Evolutionary conservation across 257 asterid genomes (phyloP).

Genomic region (Anisodus acutangulus): DNA sequence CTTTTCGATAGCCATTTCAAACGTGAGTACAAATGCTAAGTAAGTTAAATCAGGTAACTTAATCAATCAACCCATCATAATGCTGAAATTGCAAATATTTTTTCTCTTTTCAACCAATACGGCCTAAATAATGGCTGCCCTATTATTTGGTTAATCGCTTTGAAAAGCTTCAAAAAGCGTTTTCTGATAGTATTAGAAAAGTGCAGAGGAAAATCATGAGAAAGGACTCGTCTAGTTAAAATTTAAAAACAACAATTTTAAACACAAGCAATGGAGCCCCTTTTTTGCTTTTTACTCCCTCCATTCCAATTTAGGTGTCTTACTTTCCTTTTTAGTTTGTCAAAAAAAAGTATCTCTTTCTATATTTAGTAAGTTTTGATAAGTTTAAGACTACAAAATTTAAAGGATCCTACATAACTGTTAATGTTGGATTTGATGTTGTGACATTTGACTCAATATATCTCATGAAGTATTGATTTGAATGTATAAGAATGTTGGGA

Average conservation of each 20-base stretch:
- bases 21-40: background rate
- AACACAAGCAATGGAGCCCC: background rate
- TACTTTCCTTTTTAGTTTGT: too few relatives aligned
- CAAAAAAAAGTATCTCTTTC: too few relatives aligned
- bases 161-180: background rate
- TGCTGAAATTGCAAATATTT: background rate
- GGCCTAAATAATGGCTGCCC: background rate
- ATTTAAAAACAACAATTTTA: conserved; percentile 9
- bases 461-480: too few relatives aligned
- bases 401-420: too few relatives aligned
- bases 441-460: too few relatives aligned
- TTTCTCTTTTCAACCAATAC: background rate
- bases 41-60: background rate
- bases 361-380: too few relatives aligned
- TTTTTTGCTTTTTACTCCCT: background rate
- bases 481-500: too few relatives aligned
- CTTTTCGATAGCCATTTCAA: background rate
- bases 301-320: too few relatives aligned
- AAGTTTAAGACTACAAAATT: too few relatives aligned
- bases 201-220: background rate
- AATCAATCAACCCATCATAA: background rate
- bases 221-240: background rate
- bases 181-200: background rate
- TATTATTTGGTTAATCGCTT: background rate
- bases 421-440: too few relatives aligned